A percentile compares a stretch with the other conserved stretches of the same genome.
Evolutionary conservation across 2,329 filamentous ascomycete genomes (phyloP).

Genomic region (Knoxdaviesia capensis): DNA sequence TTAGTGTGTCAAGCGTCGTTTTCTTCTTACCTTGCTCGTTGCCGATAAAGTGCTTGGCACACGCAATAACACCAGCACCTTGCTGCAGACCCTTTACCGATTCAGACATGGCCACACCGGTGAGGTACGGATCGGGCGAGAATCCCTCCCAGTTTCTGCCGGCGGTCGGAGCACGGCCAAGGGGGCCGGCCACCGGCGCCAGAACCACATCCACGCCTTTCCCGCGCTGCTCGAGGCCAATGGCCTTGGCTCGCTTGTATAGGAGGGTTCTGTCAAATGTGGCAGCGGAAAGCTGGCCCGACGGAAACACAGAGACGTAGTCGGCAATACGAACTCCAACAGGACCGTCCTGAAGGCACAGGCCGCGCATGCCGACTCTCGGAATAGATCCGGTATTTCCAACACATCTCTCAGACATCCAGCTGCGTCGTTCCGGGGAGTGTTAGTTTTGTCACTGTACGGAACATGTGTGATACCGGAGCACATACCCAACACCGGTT

Average conservation of each 20-base stretch:
- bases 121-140: slow-evolving; percentile 53
- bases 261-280: slow-evolving; percentile 61
- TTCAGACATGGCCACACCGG: slow-evolving; percentile 50
- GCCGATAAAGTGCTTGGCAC: slow-evolving; percentile 55
- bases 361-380: slow-evolving; percentile 44
- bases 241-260: slow-evolving; percentile 22
- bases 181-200: slow-evolving; percentile 23
- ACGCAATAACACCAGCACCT: slow-evolving; percentile 62
- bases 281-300: slow-evolving; percentile 62
- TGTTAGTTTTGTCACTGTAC: slow-evolving; percentile 1
- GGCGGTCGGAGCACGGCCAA: slow-evolving; percentile 23
- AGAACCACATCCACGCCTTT: slow-evolving; percentile 64
- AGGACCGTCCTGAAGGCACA: slow-evolving; percentile 80
- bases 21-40: slow-evolving; percentile 42
- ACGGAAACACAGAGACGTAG: slow-evolving; percentile 64
- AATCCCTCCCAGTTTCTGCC: slow-evolving; percentile 46
- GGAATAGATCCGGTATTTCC: slow-evolving; percentile 56
- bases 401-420: slow-evolving; percentile 47
- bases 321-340: slow-evolving; percentile 61
- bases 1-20: neutral
- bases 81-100: slow-evolving; percentile 70
- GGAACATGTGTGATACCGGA: neutral
- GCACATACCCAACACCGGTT: slow-evolving; percentile 63
- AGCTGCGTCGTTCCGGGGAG: slow-evolving; percentile 8
- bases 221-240: slow-evolving; percentile 42